Percentiles rank a stretch among this genome's conserved stretches.
phyloP scores from a whole-genome alignment of 306 rosid genomes.

The Sicyos baderoa region DNA sequence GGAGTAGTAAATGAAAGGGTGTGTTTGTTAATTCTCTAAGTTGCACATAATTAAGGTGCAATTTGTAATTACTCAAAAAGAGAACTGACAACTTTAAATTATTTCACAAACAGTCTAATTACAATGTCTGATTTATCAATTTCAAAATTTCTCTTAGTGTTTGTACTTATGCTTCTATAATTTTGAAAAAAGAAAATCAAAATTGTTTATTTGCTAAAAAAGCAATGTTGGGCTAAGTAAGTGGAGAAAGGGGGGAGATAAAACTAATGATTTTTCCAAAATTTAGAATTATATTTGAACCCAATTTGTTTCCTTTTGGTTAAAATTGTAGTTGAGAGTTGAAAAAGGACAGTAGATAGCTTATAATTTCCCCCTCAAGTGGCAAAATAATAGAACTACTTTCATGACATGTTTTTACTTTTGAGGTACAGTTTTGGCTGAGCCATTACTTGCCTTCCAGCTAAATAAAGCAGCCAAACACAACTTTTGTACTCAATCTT shows the following conservation, averaged over 20 bases:
- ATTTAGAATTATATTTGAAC: neutral
- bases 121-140: neutral
- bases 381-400: constrained; percentile 4
- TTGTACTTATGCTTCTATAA: too few species aligned
- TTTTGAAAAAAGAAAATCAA: too few species aligned
- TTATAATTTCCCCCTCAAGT: neutral
- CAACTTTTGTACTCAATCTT: constrained; percentile 12
- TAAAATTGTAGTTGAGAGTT: neutral
- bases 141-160: too few species aligned
- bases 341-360: neutral
- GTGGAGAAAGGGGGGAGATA: neutral
- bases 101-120: neutral
- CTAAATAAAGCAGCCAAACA: constrained; percentile 11
- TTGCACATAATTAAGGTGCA: neutral
- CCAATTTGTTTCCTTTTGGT: neutral
- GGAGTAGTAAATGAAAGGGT: neutral
- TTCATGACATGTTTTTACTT: neutral
- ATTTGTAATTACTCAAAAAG: neutral
- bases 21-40: neutral
- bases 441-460: constrained; percentile 2
- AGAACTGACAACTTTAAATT: neutral
- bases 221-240: neutral
- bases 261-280: neutral
- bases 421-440: constrained; percentile 4
- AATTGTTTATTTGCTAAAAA: neutral